Percentiles rank a stretch among this genome's conserved stretches.
These are phyloP conservation scores for Microascus cirrosus DNA, from an alignment of 2,329 filamentous ascomycete genomes.

Conservation along the genomic window DNA sequence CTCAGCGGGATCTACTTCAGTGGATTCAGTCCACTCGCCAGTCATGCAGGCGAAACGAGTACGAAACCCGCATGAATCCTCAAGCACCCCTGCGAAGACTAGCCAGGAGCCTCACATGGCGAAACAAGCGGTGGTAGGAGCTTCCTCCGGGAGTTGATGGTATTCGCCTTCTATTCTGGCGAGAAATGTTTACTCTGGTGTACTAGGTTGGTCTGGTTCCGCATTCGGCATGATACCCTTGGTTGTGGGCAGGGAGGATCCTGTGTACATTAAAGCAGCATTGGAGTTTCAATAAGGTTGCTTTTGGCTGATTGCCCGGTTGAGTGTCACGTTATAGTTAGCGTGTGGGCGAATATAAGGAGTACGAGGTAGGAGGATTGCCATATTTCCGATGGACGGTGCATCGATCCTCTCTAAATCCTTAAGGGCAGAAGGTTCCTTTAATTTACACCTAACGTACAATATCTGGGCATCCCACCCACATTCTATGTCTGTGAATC, in stretches of 20 bases:
- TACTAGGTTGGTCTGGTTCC: not conserved
- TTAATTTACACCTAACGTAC: not conserved
- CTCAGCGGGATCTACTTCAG: conserved; percentile 24
- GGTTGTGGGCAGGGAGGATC: not conserved
- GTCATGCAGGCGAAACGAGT: conserved; percentile 22
- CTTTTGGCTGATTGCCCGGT: not conserved
- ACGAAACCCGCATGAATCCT: conserved; percentile 14
- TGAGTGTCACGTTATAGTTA: not conserved
- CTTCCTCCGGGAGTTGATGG: not conserved
- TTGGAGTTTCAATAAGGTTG: not conserved
- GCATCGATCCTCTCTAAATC: not conserved
- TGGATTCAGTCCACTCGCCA: conserved; percentile 29
- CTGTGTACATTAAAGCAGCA: not conserved
- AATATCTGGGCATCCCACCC: not conserved
- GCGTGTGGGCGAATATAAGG: not conserved
- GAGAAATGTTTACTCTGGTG: not conserved
- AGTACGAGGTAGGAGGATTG: not conserved
- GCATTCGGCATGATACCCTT: not conserved
- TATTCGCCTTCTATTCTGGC: not conserved
- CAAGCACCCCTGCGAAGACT: not conserved
- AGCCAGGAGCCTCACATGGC: not conserved
- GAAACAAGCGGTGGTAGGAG: not conserved
- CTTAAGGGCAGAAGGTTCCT: not conserved
- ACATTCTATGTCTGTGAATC: not conserved
- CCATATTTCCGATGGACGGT: not conserved